Evolutionary conservation across 352 stramenopile species (phyloP).

Genomic region (Globisporangium spinosum): DNA sequence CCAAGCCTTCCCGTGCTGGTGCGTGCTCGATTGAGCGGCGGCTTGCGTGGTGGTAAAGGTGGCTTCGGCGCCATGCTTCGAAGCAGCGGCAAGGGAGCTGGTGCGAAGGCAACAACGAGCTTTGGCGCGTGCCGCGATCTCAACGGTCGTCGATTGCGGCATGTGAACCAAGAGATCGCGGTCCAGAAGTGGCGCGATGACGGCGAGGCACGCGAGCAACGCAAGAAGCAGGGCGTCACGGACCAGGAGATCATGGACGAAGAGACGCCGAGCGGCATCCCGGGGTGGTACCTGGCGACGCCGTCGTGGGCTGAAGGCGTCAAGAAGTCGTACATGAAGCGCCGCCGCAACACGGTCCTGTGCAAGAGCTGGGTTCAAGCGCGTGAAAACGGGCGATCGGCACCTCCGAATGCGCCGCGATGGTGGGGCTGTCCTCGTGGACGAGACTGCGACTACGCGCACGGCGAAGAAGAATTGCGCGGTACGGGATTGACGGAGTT

Average conservation of each 20-base stretch:
- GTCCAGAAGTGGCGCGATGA: conserved; percentile 81
- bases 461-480: conserved; percentile 73
- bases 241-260: conserved; percentile 74
- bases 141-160: conserved; percentile 69
- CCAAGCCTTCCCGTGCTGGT: conserved; percentile 53
- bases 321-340: conserved; percentile 86
- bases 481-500: conserved; percentile 60
- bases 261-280: conserved; percentile 80
- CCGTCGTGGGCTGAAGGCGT: conserved; percentile 81
- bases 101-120: conserved; percentile 65
- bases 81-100: conserved; percentile 70
- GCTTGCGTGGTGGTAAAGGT: conserved; percentile 73
- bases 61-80: conserved; percentile 85
- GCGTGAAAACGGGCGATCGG: conserved; percentile 31
- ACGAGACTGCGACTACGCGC: conserved; percentile 79
- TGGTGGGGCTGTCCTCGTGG: conserved; percentile 85
- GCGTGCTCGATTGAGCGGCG: conserved; percentile 56
- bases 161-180: conserved; percentile 87
- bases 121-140: conserved; percentile 81
- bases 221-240: conserved; percentile 43
- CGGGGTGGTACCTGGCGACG: conserved; percentile 78
- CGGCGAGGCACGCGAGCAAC: conserved; percentile 37
- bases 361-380: conserved; percentile 72
- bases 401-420: conserved; percentile 47
- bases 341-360: conserved; percentile 72